phyloP scores from a whole-genome alignment of 73 alveolate genomes.

The Urostyla sp. region DNA sequence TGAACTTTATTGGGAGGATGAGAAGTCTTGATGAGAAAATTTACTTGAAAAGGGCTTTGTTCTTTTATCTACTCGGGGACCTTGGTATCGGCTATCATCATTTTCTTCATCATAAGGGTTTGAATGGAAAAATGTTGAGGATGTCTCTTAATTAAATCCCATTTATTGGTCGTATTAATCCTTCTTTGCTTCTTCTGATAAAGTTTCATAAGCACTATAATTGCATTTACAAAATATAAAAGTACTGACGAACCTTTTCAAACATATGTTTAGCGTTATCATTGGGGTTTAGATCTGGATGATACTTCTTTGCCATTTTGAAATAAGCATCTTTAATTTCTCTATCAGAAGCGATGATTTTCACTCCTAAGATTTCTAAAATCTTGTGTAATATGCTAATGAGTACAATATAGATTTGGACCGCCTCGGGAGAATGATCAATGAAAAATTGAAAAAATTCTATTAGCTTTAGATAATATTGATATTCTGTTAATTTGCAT shows the following conservation, averaged over 20 bases:
- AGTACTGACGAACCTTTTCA: constrained; percentile 46
- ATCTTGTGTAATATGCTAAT: too few relatives aligned
- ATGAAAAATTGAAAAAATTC: background rate
- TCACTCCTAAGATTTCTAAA: constrained; percentile 66
- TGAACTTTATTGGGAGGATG: background rate
- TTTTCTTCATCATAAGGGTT: background rate
- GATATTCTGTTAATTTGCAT: too few relatives aligned
- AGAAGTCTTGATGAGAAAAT: background rate
- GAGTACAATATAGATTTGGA: too few relatives aligned
- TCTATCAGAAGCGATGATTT: constrained; percentile 33
- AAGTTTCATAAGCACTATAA: constrained; percentile 66
- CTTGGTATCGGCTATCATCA: constrained; percentile 27
- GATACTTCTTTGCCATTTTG: constrained; percentile 75
- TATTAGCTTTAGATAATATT: background rate
- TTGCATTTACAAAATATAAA: background rate
- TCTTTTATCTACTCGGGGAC: constrained; percentile 12
- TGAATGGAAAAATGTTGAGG: too few relatives aligned
- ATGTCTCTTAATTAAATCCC: constrained; percentile 26
- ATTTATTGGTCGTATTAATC: constrained; percentile 46
- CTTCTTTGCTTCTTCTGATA: constrained; percentile 49
- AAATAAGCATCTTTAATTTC: constrained; percentile 73
- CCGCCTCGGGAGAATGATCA: background rate
- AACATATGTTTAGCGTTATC: constrained; percentile 54
- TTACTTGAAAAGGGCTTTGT: constrained; percentile 1
- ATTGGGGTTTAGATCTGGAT: constrained; percentile 76